These are phyloP conservation scores for Suhomyces panamericanus DNA, from an alignment of 1,139 yeast genomes.

Conservation along the genomic window DNA sequence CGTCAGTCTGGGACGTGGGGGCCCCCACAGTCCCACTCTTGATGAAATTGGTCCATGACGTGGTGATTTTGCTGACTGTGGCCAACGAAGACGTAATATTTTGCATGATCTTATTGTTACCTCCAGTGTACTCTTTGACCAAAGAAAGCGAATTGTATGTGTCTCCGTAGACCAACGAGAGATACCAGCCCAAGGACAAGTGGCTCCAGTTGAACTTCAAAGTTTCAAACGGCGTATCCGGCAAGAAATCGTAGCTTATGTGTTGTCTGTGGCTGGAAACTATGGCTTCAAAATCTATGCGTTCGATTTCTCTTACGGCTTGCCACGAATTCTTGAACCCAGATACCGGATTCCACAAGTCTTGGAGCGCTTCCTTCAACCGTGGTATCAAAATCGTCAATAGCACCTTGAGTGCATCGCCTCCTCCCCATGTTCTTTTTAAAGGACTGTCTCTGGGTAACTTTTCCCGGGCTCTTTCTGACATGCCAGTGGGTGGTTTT, in stretches of 20 bases:
- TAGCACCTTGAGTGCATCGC: conserved; percentile 48
- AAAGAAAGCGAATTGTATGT: conserved; percentile 51
- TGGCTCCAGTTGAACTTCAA: conserved; percentile 62
- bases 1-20: conserved; percentile 9
- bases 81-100: conserved; percentile 44
- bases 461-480: conserved; percentile 60
- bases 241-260: conserved; percentile 37
- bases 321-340: conserved; percentile 32
- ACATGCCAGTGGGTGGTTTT: conserved; percentile 61
- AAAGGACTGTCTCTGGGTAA: conserved; percentile 51
- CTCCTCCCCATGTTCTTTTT: conserved; percentile 61
- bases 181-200: conserved; percentile 75
- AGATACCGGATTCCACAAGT: conserved; percentile 33
- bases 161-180: conserved; percentile 64
- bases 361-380: conserved; percentile 35
- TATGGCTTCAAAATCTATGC: conserved; percentile 27
- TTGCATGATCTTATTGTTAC: conserved; percentile 31
- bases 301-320: conserved; percentile 43
- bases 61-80: conserved; percentile 45
- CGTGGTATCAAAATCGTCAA: conserved; percentile 44
- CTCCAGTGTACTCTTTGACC: conserved; percentile 24
- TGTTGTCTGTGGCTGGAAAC: conserved; percentile 22
- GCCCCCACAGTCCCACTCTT: conserved; percentile 15
- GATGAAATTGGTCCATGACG: conserved; percentile 39
- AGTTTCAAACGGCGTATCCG: conserved; percentile 45